Evolutionary conservation across 495 filamentous ascomycete species (phyloP).

Genomic region (Xylaria intraflava): DNA sequence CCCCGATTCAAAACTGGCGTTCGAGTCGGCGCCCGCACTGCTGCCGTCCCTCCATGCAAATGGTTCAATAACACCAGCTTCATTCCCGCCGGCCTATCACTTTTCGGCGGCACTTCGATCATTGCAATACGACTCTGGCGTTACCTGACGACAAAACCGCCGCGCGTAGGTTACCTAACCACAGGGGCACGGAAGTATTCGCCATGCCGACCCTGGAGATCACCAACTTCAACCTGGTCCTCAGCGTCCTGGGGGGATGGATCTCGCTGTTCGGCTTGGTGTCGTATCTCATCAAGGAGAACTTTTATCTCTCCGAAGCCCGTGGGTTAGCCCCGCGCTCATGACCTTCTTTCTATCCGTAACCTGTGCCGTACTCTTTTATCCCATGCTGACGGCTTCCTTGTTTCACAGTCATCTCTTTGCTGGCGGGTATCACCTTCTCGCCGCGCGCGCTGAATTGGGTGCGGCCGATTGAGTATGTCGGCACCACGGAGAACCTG

Average conservation of each 20-base stretch:
- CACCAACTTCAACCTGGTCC: constrained; percentile 85
- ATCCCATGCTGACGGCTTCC: neutral
- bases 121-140: constrained; percentile 33
- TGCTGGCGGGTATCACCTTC: constrained; percentile 71
- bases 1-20: constrained; percentile 6
- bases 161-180: neutral
- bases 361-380: neutral
- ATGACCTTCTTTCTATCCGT: neutral
- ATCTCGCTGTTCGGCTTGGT: constrained; percentile 83
- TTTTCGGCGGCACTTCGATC: constrained; percentile 21
- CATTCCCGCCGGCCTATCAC: constrained; percentile 21
- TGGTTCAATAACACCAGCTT: constrained; percentile 45
- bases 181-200: neutral
- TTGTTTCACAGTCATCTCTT: constrained; percentile 61
- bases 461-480: constrained; percentile 70
- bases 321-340: constrained; percentile 43
- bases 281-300: constrained; percentile 83
- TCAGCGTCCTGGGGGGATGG: constrained; percentile 77
- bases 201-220: constrained; percentile 72
- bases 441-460: constrained; percentile 73
- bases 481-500: constrained; percentile 46
- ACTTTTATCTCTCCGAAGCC: constrained; percentile 86
- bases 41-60: constrained; percentile 12
- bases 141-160: constrained; percentile 22
- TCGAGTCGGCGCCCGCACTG: neutral